Evolutionary conservation across 108 stramenopile genomes (phyloP).

Genomic region (Cyclotella distinguenda): DNA sequence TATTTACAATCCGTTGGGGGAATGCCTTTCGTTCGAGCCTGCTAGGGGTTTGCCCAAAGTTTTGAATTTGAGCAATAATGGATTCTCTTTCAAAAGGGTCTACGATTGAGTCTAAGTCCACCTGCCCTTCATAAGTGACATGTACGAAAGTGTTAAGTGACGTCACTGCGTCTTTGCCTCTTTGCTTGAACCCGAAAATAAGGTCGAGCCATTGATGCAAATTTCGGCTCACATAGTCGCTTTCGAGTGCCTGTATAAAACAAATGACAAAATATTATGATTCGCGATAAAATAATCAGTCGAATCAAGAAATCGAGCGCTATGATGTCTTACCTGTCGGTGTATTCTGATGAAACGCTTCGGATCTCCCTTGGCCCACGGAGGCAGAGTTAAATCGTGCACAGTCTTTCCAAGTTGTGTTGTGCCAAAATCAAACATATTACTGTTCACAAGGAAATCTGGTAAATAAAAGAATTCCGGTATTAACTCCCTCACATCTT

Average conservation of each 20-base stretch:
- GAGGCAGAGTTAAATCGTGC: conserved; percentile 89
- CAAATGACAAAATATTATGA: not conserved
- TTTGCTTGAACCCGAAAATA: conserved; percentile 95
- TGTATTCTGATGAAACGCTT: conserved; percentile 82
- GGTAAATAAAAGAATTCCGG: conserved; percentile 98
- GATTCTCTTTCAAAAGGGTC: conserved; percentile 89
- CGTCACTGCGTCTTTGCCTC: conserved; percentile 82
- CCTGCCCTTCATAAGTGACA: conserved; percentile 96
- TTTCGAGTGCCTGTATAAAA: conserved; percentile 74
- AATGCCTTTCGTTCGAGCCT: conserved; percentile 81
- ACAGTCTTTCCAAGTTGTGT: conserved; percentile 81
- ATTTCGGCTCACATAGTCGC: conserved; percentile 86
- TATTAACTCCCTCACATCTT: conserved; percentile 97
- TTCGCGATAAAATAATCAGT: conserved; percentile 12
- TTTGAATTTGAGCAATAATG: conserved; percentile 94
- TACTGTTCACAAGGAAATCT: conserved; percentile 89
- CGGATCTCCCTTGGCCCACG: conserved; percentile 93
- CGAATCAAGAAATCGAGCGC: not conserved
- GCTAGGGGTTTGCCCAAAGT: conserved; percentile 98
- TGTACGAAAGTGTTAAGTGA: conserved; percentile 94
- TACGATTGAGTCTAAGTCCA: conserved; percentile 89
- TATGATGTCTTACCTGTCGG: conserved; percentile 50
- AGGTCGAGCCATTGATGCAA: conserved; percentile 97
- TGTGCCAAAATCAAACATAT: conserved; percentile 86
- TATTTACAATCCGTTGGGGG: conserved; percentile 52